These are phyloP conservation scores for Periglandula ipomoeae DNA, from an alignment of 2,329 filamentous ascomycete genomes.

Conservation along the genomic window DNA sequence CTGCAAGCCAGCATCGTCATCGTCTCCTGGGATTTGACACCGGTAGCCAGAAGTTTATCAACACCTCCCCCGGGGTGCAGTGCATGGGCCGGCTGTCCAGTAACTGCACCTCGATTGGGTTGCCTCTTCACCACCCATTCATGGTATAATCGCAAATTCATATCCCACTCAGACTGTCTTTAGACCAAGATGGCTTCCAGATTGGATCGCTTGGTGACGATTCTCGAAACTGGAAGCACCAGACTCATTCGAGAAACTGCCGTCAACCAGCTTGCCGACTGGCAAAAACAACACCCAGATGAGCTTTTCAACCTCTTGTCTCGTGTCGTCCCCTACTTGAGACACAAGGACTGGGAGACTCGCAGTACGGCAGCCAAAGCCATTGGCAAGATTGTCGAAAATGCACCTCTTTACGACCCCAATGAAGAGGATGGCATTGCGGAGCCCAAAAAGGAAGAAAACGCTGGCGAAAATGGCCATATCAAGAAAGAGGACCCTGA, in stretches of 20 bases:
- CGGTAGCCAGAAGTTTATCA: not conserved
- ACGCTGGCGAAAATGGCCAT: slow-evolving; percentile 24
- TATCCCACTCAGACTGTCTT: slow-evolving; percentile 15
- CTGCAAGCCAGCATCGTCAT: not conserved
- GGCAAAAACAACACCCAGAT: slow-evolving; percentile 96
- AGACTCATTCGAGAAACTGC: slow-evolving; percentile 93
- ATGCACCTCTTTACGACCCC: slow-evolving; percentile 81
- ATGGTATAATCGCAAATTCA: slow-evolving; percentile 7
- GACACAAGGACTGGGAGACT: slow-evolving; percentile 96
- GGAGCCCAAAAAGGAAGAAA: slow-evolving; percentile 32
- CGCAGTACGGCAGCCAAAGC: slow-evolving; percentile 88
- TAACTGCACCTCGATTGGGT: slow-evolving; percentile 12
- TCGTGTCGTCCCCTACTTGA: slow-evolving; percentile 87
- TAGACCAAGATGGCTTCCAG: slow-evolving; percentile 30
- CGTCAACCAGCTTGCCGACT: slow-evolving; percentile 91
- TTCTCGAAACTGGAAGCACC: slow-evolving; percentile 96
- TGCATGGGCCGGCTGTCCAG: slow-evolving; percentile 9
- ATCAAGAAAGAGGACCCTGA: slow-evolving; percentile 56
- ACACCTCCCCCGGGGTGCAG: slow-evolving; percentile 10
- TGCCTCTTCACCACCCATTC: not conserved
- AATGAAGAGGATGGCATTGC: slow-evolving; percentile 59
- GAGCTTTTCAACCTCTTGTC: slow-evolving; percentile 94
- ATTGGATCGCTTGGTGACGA: slow-evolving; percentile 76
- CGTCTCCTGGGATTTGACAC: not conserved
- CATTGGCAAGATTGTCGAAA: slow-evolving; percentile 84